These are phyloP conservation scores for Somion occarium DNA, from an alignment of 1,284 basidiomycete genomes.

Conservation along the genomic window DNA sequence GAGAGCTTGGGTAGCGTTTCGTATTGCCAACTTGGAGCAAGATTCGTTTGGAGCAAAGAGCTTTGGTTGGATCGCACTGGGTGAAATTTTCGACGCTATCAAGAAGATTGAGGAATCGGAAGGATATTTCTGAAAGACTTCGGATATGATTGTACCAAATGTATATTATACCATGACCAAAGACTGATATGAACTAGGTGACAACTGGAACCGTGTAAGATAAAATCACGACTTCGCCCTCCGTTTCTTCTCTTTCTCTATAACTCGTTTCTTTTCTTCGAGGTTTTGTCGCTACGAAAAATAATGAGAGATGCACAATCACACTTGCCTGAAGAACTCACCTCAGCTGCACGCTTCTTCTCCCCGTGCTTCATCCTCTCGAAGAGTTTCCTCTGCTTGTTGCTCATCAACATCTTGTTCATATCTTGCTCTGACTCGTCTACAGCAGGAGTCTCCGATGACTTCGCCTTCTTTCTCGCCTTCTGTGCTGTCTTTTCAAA, in stretches of 20 bases:
- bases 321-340: conserved; percentile 35
- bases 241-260: conserved; percentile 56
- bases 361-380: conserved; percentile 93
- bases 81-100: conserved; percentile 43
- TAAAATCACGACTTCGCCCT: conserved; percentile 21
- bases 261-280: conserved; percentile 52
- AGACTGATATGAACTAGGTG: not conserved
- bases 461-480: conserved; percentile 49
- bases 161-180: conserved; percentile 5
- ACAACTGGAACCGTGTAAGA: not conserved
- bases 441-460: conserved; percentile 29
- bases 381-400: conserved; percentile 94
- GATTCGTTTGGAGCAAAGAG: conserved; percentile 52
- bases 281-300: conserved; percentile 50
- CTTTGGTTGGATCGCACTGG: conserved; percentile 57
- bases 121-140: conserved; percentile 1
- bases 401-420: conserved; percentile 99
- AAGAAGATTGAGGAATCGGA: conserved; percentile 31
- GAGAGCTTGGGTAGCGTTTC: conserved; percentile 50
- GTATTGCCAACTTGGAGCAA: conserved; percentile 32
- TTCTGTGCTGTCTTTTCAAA: conserved; percentile 82
- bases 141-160: not conserved
- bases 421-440: conserved; percentile 75
- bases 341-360: conserved; percentile 78
- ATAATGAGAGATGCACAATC: conserved; percentile 2